Conservation (phyloP, 73 alveolate genomes). For the Strombidium stylifer region DNA sequence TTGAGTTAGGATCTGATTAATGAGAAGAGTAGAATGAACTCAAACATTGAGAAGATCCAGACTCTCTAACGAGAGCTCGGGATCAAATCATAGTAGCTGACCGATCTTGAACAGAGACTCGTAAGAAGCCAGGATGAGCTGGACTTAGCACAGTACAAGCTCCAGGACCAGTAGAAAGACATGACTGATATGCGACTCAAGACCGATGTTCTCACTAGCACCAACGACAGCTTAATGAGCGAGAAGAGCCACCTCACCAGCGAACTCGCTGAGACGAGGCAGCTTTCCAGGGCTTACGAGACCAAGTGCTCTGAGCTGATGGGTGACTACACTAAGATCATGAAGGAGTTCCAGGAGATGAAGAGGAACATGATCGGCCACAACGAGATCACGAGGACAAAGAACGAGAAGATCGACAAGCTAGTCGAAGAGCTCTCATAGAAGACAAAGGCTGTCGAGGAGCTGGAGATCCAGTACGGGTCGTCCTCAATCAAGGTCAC, state of each 20-base stretch:
- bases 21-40: background rate
- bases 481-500: background rate
- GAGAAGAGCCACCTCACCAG: slow-evolving; percentile 22
- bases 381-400: slow-evolving; percentile 27
- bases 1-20: background rate
- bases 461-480: background rate
- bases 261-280: background rate
- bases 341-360: background rate
- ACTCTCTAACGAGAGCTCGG: background rate
- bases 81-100: background rate
- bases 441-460: background rate
- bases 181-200: background rate
- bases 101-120: background rate
- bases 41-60: background rate
- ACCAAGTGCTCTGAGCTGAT: background rate
- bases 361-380: slow-evolving; percentile 6
- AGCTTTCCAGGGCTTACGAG: slow-evolving; percentile 3
- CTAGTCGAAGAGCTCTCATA: background rate
- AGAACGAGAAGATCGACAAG: slow-evolving; percentile 7
- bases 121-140: background rate
- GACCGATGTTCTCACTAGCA: slow-evolving; percentile 8
- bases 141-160: background rate
- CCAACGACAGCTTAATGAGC: background rate
- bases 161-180: slow-evolving; percentile 1
- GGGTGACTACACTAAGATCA: slow-evolving; percentile 2